Base-by-base conservation (phyloP, 2,329 filamentous ascomycete genomes). In the Orbilia quercus region DNA sequence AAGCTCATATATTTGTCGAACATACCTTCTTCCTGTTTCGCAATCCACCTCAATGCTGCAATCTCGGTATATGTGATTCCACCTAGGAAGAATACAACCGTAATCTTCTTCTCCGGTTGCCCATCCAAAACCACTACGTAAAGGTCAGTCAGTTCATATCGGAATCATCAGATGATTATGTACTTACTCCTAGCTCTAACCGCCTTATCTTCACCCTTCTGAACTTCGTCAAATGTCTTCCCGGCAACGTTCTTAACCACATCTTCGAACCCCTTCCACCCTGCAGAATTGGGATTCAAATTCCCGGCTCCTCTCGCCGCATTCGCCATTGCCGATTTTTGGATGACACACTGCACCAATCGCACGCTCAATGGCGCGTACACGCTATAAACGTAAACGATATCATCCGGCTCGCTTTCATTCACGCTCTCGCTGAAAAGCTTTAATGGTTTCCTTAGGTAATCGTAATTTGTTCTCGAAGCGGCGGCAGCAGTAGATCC, bases 331-430 rank as follows among this genome's bases (percentile, higher is more conserved):
- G 93, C 91, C 65, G 91, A 88, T 80, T 99, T 99, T 80, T 98
- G 93, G 51, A 99, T 82, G 54, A 98, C 87, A 79, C 91, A 95
- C 81, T 99, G 96, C 4, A 99, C 90, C 2, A 99, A 86, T 14
- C 95, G 89, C 60, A 98, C 87, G 47, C 91, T 96, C 11, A 99
- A 85, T 0, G 95, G 96, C 2, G 96, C 95, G 79, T 98, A 99
- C 58, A 95, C 96, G 75, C 91, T 96, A 82, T 98, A 99, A 9
- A 97, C 93, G 78, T 99, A 99, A n/a, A 93, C 90, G 74, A 98
- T 89, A 78, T 99, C 95, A 78, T 95, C 91, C 1, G 95, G 95
- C 50, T 96, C 90, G 70, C 95, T 89, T 81, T 99, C 95, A 79
- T 96, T 93, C 40, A 99, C 94, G 80, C 98, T 95, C 79, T 99